Evolutionary conservation across 768 basidiomycete species (phyloP).

Genomic region (Leccinum longicurvipes): DNA sequence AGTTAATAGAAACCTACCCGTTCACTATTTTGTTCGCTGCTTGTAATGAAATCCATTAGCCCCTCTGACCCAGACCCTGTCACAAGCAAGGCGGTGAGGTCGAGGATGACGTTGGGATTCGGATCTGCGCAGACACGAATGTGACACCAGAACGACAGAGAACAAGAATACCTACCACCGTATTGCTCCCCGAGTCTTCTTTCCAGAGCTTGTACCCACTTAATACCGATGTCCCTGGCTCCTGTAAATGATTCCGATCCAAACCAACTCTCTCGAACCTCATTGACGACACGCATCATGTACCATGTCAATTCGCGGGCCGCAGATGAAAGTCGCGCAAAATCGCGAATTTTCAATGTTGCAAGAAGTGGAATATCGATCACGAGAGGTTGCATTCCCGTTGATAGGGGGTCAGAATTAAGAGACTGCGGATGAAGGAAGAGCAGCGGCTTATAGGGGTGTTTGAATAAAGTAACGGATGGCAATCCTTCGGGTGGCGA

Average conservation of each 20-base stretch:
- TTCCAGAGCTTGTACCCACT: conserved; percentile 68
- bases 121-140: conserved; percentile 42
- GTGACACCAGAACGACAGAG: conserved; percentile 11
- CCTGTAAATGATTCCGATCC: conserved; percentile 65
- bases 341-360: conserved; percentile 55
- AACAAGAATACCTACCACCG: conserved; percentile 47
- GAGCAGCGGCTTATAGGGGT: conserved; percentile 45
- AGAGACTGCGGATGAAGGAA: conserved; percentile 42
- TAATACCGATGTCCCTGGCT: conserved; percentile 68
- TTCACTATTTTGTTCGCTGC: conserved; percentile 78
- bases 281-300: conserved; percentile 62
- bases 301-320: conserved; percentile 73
- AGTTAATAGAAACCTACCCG: conserved; percentile 45
- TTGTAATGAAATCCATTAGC: conserved; percentile 70
- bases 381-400: conserved; percentile 38
- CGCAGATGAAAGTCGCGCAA: conserved; percentile 67
- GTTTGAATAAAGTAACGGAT: conserved; percentile 37
- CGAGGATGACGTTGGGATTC: conserved; percentile 61
- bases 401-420: conserved; percentile 23
- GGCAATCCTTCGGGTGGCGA: conserved; percentile 33
- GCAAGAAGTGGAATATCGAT: conserved; percentile 58
- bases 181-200: conserved; percentile 62
- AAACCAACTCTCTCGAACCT: conserved; percentile 71
- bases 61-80: conserved; percentile 73
- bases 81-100: conserved; percentile 65